Evolutionary conservation across 2,329 filamentous ascomycete genomes (phyloP).

Genomic region (Periglandula ipomoeae): DNA sequence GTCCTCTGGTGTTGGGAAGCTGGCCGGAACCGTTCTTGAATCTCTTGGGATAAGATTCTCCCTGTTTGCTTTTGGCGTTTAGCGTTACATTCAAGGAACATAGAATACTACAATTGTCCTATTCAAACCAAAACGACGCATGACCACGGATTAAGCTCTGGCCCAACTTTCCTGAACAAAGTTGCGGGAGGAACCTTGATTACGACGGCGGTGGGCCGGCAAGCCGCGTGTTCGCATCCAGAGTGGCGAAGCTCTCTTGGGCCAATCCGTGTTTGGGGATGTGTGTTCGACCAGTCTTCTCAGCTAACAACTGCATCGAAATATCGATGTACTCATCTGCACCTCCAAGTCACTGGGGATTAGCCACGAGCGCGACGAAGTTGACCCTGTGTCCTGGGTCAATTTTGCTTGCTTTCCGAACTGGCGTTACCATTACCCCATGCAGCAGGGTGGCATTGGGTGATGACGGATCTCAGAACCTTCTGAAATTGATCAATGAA

Average conservation of each 20-base stretch:
- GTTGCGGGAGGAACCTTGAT: background rate
- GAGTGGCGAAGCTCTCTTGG: background rate
- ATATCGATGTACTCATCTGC: background rate
- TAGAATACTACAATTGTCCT: background rate
- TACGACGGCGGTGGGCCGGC: background rate
- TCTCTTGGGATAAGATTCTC: constrained; percentile 51
- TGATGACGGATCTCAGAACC: too few species aligned
- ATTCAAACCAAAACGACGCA: background rate
- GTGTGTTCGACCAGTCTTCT: background rate
- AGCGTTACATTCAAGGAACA: background rate
- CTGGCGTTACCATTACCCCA: too few species aligned
- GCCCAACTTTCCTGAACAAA: too few species aligned
- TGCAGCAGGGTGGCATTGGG: too few species aligned
- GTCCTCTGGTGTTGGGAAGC: constrained; percentile 72
- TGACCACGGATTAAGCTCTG: too few species aligned
- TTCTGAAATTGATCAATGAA: too few species aligned
- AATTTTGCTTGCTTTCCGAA: too few species aligned
- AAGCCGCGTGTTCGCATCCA: background rate
- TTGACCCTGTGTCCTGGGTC: too few species aligned
- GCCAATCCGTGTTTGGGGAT: background rate
- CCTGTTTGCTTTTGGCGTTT: background rate
- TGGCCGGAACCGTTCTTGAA: constrained; percentile 84
- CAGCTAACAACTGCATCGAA: background rate
- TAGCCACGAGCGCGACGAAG: background rate
- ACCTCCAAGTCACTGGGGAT: too few species aligned